Base-by-base conservation (phyloP, 2,329 filamentous ascomycete genomes). In the Fulvia fulva region DNA sequence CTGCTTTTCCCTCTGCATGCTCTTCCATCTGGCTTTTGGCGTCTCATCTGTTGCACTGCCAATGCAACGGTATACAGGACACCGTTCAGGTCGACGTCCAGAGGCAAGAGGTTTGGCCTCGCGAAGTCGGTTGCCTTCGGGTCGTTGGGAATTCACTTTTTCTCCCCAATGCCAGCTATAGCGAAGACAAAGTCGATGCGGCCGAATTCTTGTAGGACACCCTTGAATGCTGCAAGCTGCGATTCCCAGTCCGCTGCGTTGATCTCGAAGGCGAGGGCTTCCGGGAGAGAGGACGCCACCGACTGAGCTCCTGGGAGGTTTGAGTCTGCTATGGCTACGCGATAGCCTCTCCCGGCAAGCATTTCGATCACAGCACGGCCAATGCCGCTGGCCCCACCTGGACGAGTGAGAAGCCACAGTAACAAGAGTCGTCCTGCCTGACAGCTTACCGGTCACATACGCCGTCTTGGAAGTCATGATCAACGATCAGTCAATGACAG, bases 321-420 rank as follows among this genome's bases (percentile, higher is more conserved):
- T 30, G 63, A 60, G 57, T 77, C 75, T 28, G 82, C 74, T 2
- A 81, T 79, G 56, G 78, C 79, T 34, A 84, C 78, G 41, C 77
- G 75, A 60, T 82, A 78, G 12, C 77, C 66, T 59, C 65, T 63
- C 2, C 53, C 54, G 12, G 70, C 63, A 30, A 75, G 70, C 57
- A 69, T 68, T 11, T 65, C 51, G 16, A 67, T 61, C 5, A 75
- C 64, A 8, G 72, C 71, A 12, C 59, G 67, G 12, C 70, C 73
- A 25, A 75, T 75, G 56, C 74, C 74, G 51, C 69, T 66, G 25
- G 67, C 66, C 7, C 61, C 68, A 28, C 68, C 68, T 57, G 19
- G 32, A 19, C n/a, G 11, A 53, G 37, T 53, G 23, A 43, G 32
- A 7, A 11, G 22, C 5, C 21, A n/a, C 16, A 28, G 21, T 21